A percentile compares a stretch with the other conserved stretches of the same genome.
These are phyloP conservation scores for Thermomyces lanuginosus DNA, from an alignment of 2,329 filamentous ascomycete species.

Conservation along the genomic window DNA sequence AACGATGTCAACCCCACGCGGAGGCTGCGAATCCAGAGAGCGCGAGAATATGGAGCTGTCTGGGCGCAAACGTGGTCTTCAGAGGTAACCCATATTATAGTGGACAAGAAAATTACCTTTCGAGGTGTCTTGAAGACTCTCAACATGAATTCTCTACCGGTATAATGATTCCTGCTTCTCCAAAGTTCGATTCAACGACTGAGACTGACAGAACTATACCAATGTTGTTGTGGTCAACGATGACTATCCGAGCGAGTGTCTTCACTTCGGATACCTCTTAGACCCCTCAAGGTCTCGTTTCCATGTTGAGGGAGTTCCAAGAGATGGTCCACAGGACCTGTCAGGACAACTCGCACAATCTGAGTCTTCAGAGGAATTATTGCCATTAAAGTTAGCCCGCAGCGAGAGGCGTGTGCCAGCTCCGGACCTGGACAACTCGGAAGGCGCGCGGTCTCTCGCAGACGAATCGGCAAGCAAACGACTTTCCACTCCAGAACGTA, in stretches of 20 bases:
- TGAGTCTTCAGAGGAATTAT: slow-evolving; percentile 9
- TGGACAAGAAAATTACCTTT: slow-evolving; percentile 53
- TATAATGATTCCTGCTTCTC: too few species aligned
- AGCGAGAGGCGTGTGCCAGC: slow-evolving; percentile 7
- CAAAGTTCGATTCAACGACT: too few species aligned
- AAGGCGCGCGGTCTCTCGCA: too few species aligned
- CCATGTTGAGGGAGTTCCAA: slow-evolving; percentile 16
- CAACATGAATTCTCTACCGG: too few species aligned
- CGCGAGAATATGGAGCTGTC: slow-evolving; percentile 55
- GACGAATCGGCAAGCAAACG: too few species aligned
- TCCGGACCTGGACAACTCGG: too few species aligned
- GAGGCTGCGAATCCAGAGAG: slow-evolving; percentile 55
- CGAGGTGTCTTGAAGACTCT: slow-evolving; percentile 45
- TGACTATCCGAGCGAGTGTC: slow-evolving; percentile 52
- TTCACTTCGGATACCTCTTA: slow-evolving; percentile 41
- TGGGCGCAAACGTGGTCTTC: slow-evolving; percentile 46
- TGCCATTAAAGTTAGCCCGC: slow-evolving; percentile 16
- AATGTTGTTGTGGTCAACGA: slow-evolving; percentile 46
- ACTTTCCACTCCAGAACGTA: too few species aligned
- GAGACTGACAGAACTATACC: slow-evolving; percentile 14
- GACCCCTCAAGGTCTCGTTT: slow-evolving; percentile 41
- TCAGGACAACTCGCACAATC: too few species aligned
- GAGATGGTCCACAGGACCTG: too few species aligned
- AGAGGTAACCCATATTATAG: slow-evolving; percentile 59
- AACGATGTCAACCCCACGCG: slow-evolving; percentile 54